phyloP scores from a whole-genome alignment of 805 yeast species.

The Wickerhamomyces subpelliculosus region DNA sequence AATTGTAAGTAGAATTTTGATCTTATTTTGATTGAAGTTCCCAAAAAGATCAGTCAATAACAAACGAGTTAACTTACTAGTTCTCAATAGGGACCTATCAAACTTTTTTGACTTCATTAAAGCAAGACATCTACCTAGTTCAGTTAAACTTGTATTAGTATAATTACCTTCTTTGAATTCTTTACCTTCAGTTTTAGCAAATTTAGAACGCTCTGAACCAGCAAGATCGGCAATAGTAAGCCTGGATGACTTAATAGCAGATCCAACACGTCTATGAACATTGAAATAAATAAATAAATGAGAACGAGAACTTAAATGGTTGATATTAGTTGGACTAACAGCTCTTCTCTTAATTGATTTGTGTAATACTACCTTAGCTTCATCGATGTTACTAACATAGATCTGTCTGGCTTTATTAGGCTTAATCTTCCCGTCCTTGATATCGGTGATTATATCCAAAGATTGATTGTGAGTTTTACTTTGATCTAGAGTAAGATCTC shows the following conservation, averaged over 20 bases:
- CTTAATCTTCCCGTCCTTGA: slow-evolving; percentile 35
- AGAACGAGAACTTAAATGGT: slow-evolving; percentile 40
- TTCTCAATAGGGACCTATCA: slow-evolving; percentile 37
- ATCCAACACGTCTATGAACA: slow-evolving; percentile 23
- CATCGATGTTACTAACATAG: slow-evolving; percentile 28
- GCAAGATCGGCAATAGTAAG: slow-evolving; percentile 46
- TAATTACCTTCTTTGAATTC: slow-evolving; percentile 40
- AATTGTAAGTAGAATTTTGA: slow-evolving; percentile 19
- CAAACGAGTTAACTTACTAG: slow-evolving; percentile 42
- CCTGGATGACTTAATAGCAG: slow-evolving; percentile 25
- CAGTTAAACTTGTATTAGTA: slow-evolving; percentile 42
- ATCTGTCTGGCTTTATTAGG: slow-evolving; percentile 36
- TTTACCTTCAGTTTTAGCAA: slow-evolving; percentile 38
- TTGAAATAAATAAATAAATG: slow-evolving; percentile 45
- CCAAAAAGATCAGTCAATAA: slow-evolving; percentile 36
- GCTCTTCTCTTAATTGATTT: slow-evolving; percentile 34
- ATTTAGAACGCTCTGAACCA: slow-evolving; percentile 44
- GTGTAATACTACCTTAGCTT: slow-evolving; percentile 31
- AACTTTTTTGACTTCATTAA: slow-evolving; percentile 31
- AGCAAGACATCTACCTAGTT: slow-evolving; percentile 42
- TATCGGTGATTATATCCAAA: slow-evolving; percentile 36
- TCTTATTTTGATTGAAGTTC: slow-evolving; percentile 13
- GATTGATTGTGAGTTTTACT: slow-evolving; percentile 22
- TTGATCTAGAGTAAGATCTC: slow-evolving; percentile 29
- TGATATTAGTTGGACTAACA: slow-evolving; percentile 36